A percentile compares a stretch with the other conserved stretches of the same genome.
Conservation (phyloP, 2,329 filamentous ascomycete genomes). For the Penicillium sclerotiorum region DNA sequence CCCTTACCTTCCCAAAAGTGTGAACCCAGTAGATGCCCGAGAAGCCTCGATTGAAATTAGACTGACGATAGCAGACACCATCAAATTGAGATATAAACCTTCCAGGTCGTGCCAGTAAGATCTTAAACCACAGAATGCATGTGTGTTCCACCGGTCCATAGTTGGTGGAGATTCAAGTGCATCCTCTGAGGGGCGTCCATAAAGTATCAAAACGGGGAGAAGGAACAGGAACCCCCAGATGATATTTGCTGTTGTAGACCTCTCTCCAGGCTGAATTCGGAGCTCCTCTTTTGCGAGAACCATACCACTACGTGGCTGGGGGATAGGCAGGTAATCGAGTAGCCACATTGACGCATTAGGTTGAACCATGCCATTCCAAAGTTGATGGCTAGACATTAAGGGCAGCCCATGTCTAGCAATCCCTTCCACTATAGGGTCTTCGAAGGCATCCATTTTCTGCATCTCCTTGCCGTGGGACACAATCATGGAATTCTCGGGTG, state of each 20-base stretch:
- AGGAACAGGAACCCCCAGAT: not conserved
- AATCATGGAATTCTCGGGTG: not conserved
- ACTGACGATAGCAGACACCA: too few relatives aligned
- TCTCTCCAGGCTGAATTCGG: not conserved
- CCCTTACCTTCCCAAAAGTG: too few relatives aligned
- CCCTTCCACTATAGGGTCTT: not conserved
- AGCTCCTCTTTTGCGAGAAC: not conserved
- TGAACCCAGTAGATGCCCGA: too few relatives aligned
- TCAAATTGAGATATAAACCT: too few relatives aligned
- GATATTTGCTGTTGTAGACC: not conserved
- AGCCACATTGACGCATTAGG: not conserved
- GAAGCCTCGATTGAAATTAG: too few relatives aligned
- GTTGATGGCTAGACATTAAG: not conserved
- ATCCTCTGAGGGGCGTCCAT: not conserved
- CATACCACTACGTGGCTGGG: not conserved
- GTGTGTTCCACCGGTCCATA: too few relatives aligned
- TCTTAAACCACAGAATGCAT: too few relatives aligned
- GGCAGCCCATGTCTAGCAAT: not conserved
- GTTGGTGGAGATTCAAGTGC: too few relatives aligned
- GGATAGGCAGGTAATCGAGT: not conserved
- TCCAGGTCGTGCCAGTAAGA: too few relatives aligned
- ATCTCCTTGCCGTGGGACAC: not conserved
- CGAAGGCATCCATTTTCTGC: not conserved
- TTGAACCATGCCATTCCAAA: not conserved
- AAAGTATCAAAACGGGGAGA: not conserved